Evolutionary conservation across 2,329 filamentous ascomycete species (phyloP).

Genomic region (Neocatenulostroma microsporum): DNA sequence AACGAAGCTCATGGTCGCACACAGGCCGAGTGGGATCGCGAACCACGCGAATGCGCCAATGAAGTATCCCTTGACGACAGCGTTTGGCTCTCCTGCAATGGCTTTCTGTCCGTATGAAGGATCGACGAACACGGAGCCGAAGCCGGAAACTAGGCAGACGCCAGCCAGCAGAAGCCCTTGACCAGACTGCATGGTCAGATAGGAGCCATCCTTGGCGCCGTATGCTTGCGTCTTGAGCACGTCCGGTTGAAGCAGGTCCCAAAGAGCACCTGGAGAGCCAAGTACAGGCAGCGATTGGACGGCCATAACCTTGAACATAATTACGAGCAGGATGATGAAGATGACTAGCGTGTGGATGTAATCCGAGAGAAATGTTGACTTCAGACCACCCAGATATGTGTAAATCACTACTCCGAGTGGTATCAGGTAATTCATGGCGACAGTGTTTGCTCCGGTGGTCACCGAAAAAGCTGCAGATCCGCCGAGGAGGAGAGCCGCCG

Average conservation of each 20-base stretch:
- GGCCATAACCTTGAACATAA: constrained; percentile 73
- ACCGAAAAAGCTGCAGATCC: constrained; percentile 66
- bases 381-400: constrained; percentile 68
- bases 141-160: constrained; percentile 85
- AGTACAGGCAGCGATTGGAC: constrained; percentile 67
- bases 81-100: constrained; percentile 73
- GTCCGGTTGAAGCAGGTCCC: no score
- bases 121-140: constrained; percentile 76
- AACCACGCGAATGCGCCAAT: constrained; percentile 85
- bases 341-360: constrained; percentile 82
- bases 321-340: constrained; percentile 75
- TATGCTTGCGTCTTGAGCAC: no score
- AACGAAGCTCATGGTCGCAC: constrained; percentile 79
- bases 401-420: constrained; percentile 75
- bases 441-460: constrained; percentile 66
- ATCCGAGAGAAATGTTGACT: constrained; percentile 79
- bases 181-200: constrained; percentile 75
- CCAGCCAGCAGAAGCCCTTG: constrained; percentile 78
- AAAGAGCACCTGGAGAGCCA: constrained; percentile 69
- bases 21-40: constrained; percentile 78
- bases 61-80: constrained; percentile 82
- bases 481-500: constrained; percentile 80
- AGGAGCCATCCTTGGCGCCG: constrained; percentile 52
- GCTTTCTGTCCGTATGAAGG: constrained; percentile 77
- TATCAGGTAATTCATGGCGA: constrained; percentile 75